Base-by-base conservation (phyloP, 1,284 basidiomycete genomes). In the Malassezia obtusa region DNA sequence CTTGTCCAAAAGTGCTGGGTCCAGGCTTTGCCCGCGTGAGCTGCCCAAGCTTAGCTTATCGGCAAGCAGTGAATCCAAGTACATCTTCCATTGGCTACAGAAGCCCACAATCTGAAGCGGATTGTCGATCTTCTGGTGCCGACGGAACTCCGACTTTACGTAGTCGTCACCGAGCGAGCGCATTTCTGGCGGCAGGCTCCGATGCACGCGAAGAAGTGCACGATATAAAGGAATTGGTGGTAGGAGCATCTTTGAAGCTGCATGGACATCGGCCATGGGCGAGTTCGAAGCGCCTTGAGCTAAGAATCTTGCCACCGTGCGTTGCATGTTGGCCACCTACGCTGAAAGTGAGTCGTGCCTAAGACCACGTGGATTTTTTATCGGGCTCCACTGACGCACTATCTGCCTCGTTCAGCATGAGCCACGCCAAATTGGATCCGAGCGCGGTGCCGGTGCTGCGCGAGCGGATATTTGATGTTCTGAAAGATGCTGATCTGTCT, bases 81-180 rank as follows among this genome's bases (percentile, higher is more conserved):
- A 74, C 43, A 67, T 59, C 57, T 73, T 73, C 73, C 73, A 74
- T 38, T 70, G 65, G 39, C 64, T 63, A 17, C 73, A 58, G 52
- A 74, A 74, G 2, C 64, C 71, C 4, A 74, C 60, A 35, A 73
- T 66, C 24, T 74, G 71, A 9, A 70, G 60, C 12, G 71, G 71
- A 28, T 73, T 73, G 49, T 66, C 63, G 33, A 71, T 64, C 14
- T 35, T 40, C 36, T 52, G 53, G 56, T 73, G 71, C 2, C 68
- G 52, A 11, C 60, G 59, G 43, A 73, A 73, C 46, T 73, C 71
- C 46, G 71, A 71, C 49, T 71, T 71, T 49, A 75, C 60, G 54
- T 75, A 75, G 32, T 63, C 59, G 49, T 75, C 73, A 32, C 73
- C 73, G 15, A 75, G 57, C 2, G 63, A 59, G 10, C 72, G 66